Evolutionary conservation across 2,329 filamentous ascomycete genomes (phyloP).

Genomic region (Pestalotiopsis sp.): DNA sequence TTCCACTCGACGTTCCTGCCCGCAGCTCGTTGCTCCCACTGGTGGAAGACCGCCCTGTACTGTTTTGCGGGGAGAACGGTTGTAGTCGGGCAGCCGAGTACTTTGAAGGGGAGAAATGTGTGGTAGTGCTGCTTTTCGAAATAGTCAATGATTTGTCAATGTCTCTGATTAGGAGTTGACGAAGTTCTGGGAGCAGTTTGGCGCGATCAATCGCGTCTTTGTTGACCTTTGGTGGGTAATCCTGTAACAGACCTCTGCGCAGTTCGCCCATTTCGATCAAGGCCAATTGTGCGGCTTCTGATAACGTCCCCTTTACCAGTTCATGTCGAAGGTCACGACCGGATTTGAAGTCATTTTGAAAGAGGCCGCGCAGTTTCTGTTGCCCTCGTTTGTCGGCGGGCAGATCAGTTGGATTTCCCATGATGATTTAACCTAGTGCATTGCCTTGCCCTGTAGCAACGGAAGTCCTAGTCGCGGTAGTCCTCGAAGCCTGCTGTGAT

Average conservation of each 20-base stretch:
- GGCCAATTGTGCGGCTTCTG: constrained; percentile 1
- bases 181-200: constrained; percentile 1
- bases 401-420: background rate
- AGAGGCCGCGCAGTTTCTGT: background rate
- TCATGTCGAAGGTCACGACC: background rate
- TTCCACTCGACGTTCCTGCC: background rate
- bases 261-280: constrained; percentile 5
- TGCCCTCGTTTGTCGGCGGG: background rate
- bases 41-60: background rate
- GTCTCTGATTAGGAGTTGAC: background rate
- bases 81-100: background rate
- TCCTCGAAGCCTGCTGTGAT: too few relatives aligned
- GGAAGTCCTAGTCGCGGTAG: too few relatives aligned
- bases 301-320: background rate
- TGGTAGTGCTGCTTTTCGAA: background rate
- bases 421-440: background rate
- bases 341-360: background rate
- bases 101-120: background rate
- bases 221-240: background rate
- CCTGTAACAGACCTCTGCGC: constrained; percentile 1
- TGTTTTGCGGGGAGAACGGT: background rate
- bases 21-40: background rate
- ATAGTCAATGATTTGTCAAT: background rate
- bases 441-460: too few relatives aligned
- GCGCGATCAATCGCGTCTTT: background rate